phyloP scores from a whole-genome alignment of 495 filamentous ascomycete genomes.

The Aspergillus indologenus region DNA sequence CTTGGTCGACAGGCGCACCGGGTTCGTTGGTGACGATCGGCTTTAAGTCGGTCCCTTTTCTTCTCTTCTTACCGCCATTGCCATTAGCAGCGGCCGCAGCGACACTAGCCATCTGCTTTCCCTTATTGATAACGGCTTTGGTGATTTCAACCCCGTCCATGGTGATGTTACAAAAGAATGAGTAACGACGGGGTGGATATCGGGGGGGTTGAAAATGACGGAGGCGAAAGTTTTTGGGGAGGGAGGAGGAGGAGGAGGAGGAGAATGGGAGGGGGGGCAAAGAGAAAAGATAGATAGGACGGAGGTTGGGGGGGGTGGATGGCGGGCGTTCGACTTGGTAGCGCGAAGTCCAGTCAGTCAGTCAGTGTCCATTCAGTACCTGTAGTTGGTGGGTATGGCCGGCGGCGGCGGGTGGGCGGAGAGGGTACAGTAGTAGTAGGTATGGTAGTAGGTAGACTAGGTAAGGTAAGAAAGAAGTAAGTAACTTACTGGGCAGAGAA shows the following conservation, averaged over 20 bases:
- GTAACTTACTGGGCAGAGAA: too few relatives aligned
- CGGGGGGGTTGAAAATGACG: too few relatives aligned
- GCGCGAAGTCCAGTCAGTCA: conserved; percentile 5
- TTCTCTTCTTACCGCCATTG: conserved; percentile 74
- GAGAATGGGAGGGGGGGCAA: conserved; percentile 16
- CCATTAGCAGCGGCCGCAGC: conserved; percentile 60
- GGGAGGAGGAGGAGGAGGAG: not conserved
- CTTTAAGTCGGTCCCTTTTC: conserved; percentile 80
- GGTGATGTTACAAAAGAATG: conserved; percentile 24
- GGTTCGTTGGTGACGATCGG: conserved; percentile 85
- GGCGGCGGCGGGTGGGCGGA: conserved; percentile 10
- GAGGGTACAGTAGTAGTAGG: conserved; percentile 8
- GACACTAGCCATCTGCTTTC: conserved; percentile 67
- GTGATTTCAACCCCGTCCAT: conserved; percentile 77
- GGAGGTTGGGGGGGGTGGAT: conserved; percentile 7
- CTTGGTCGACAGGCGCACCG: conserved; percentile 36
- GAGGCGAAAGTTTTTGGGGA: conserved; percentile 1
- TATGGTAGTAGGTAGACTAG: too few relatives aligned
- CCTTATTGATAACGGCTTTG: conserved; percentile 73
- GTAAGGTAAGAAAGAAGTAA: too few relatives aligned
- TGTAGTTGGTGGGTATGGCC: not conserved
- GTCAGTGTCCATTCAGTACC: not conserved
- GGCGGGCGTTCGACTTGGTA: conserved; percentile 15
- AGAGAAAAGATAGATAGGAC: conserved; percentile 15
- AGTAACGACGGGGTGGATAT: not conserved